Evolutionary conservation across 495 filamentous ascomycete genomes (phyloP).

Genomic region (Platismatia glauca): DNA sequence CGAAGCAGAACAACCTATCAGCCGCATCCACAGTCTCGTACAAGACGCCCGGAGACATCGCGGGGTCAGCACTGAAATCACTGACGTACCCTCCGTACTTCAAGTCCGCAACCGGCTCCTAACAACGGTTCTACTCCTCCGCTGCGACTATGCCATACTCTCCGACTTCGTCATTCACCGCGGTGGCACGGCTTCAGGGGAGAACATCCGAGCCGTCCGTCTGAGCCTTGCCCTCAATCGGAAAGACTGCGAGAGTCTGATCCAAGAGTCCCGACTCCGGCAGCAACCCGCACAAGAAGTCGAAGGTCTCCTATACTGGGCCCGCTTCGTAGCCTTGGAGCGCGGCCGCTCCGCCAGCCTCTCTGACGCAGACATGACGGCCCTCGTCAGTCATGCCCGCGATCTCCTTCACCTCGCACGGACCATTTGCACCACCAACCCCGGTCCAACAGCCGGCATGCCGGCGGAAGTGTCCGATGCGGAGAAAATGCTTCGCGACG

Average conservation of each 20-base stretch:
- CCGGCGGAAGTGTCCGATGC: conserved; percentile 25
- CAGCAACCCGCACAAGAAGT: conserved; percentile 19
- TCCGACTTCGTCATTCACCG: conserved; percentile 39
- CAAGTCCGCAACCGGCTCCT: conserved; percentile 34
- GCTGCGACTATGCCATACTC: conserved; percentile 48
- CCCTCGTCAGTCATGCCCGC: conserved; percentile 15
- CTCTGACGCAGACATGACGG: conserved; percentile 8
- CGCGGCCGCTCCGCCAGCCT: conserved; percentile 14
- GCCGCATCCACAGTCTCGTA: conserved; percentile 46
- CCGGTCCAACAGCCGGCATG: conserved; percentile 27
- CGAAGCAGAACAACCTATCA: conserved; percentile 53
- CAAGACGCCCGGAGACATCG: conserved; percentile 38
- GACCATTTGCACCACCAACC: conserved; percentile 24
- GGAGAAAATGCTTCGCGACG: conserved; percentile 21
- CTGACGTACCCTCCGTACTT: conserved; percentile 32
- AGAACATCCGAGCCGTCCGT: not conserved
- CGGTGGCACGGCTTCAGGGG: not conserved
- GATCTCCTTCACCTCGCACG: conserved; percentile 26
- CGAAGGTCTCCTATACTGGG: conserved; percentile 32
- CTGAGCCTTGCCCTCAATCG: conserved; percentile 11
- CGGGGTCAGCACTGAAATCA: conserved; percentile 30
- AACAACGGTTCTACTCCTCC: conserved; percentile 42
- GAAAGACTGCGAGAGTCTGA: conserved; percentile 15
- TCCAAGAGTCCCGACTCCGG: conserved; percentile 13
- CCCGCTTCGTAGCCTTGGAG: conserved; percentile 34